Percentiles rank a stretch among this genome's conserved stretches.
Conservation (phyloP, 192 early-diverging fungal species). For the Paraglomus occultum region DNA sequence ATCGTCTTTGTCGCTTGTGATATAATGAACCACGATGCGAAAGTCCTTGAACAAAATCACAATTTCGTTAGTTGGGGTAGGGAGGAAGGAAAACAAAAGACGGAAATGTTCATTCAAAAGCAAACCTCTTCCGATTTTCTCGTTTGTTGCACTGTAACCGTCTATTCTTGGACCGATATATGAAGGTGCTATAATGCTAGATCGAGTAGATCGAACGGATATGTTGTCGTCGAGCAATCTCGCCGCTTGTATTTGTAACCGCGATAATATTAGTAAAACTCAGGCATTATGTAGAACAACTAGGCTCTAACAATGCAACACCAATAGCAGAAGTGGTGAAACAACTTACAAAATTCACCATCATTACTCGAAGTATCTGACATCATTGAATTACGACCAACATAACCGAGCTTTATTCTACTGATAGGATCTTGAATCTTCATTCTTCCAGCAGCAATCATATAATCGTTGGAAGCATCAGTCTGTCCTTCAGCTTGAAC, state of each 20-base stretch:
- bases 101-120: background rate
- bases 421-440: no score
- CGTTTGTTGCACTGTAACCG: background rate
- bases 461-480: no score
- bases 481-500: no score
- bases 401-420: no score
- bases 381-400: no score
- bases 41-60: background rate
- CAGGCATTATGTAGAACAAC: no score
- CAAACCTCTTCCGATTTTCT: constrained; percentile 19
- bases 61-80: background rate
- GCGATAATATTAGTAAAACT: no score
- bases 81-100: background rate
- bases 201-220: constrained; percentile 8
- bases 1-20: background rate
- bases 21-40: constrained; percentile 1
- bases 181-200: background rate
- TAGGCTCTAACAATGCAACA: no score
- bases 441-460: no score
- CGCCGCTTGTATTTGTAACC: background rate
- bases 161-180: background rate
- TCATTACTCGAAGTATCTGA: no score
- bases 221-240: constrained; percentile 16
- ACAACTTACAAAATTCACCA: no score
- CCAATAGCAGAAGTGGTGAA: no score